Base-by-base conservation (phyloP, 2,329 filamentous ascomycete genomes). In the Clarireedia monteithiana region DNA sequence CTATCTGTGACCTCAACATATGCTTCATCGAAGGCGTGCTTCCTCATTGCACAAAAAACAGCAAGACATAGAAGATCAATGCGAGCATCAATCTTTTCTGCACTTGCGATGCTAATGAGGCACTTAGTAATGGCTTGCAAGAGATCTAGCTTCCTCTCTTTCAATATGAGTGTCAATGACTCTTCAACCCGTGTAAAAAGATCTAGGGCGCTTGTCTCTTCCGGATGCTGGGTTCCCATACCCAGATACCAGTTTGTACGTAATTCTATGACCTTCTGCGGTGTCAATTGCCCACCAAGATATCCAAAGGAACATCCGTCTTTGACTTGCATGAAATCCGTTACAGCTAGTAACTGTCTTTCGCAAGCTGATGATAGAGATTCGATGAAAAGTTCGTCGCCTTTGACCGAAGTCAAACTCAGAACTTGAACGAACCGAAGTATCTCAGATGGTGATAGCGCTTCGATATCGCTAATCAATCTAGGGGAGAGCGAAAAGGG, bases 1-100 rank as follows among this genome's bases (percentile, higher is more conserved):
- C 81, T 74, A 63, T 85, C 82, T 0, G 78, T 81, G 1, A 83
- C 78, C 65, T 85, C 82, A n/a, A 81, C 70, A 63, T 83, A 84
- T 0, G 84, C 78, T 57, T 85, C 81, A 55, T 84, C 80, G 47
- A 84, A 76, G 0, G 77, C 81, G 6, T 74, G 73, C 62, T 77
- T 79, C 24, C 81, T 73, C 17, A 81, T 73, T 1, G 78, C 75
- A 56, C 77, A 82, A 64, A 85, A 83, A 53, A 83, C 72, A 2
- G 79, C 74, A 49, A 85, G 73, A 1, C 77, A 75, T 53, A 83
- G 71, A 6, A 84, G 73, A 59, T 85, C 82, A 0, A 75, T 71
- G 53, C 74, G 73, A 12, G 75, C 63, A 62, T 80, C 75, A 23
- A 78, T 68, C 27, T 17, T 40, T 12, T 56, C 44, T 20, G 54